Conservation (phyloP, 768 basidiomycete species). For the Tylopilus felleus region DNA sequence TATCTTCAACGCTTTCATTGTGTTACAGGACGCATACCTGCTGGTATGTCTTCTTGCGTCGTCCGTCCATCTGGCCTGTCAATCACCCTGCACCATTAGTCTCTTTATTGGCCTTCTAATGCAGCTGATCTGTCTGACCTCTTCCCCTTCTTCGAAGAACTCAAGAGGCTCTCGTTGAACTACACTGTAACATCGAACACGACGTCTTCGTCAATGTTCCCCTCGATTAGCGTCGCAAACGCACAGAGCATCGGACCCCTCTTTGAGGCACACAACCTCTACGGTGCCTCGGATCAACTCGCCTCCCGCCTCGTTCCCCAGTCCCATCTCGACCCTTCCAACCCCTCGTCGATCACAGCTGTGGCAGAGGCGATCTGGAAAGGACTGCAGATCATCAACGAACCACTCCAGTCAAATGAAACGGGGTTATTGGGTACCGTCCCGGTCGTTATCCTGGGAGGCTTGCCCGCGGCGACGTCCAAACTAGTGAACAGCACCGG, state of each 20-base stretch:
- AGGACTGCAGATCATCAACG: slow-evolving; percentile 14
- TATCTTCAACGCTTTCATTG: slow-evolving; percentile 1
- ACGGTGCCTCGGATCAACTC: slow-evolving; percentile 16
- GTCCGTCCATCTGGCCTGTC: neutral
- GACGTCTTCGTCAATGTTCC: slow-evolving; percentile 10
- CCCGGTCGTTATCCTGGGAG: neutral
- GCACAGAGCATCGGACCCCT: slow-evolving; percentile 7
- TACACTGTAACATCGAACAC: slow-evolving; percentile 16
- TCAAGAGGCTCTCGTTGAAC: slow-evolving; percentile 7
- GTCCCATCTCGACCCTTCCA: slow-evolving; percentile 12
- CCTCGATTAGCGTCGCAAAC: slow-evolving; percentile 11
- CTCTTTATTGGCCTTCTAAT: neutral
- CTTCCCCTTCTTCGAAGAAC: slow-evolving; percentile 18
- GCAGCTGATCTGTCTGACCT: slow-evolving; percentile 4
- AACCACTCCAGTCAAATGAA: neutral
- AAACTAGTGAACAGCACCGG: slow-evolving; percentile 5
- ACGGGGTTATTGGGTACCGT: neutral
- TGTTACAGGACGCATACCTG: slow-evolving; percentile 7
- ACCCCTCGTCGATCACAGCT: slow-evolving; percentile 9
- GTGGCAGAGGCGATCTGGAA: slow-evolving; percentile 19
- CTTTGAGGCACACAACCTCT: slow-evolving; percentile 10
- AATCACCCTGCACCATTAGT: neutral
- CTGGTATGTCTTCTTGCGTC: slow-evolving; percentile 8
- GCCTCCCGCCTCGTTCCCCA: slow-evolving; percentile 22
- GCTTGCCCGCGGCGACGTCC: slow-evolving; percentile 7